These are phyloP conservation scores for Penstemon barbatus DNA, from an alignment of 257 asterid species.

Conservation along the genomic window DNA sequence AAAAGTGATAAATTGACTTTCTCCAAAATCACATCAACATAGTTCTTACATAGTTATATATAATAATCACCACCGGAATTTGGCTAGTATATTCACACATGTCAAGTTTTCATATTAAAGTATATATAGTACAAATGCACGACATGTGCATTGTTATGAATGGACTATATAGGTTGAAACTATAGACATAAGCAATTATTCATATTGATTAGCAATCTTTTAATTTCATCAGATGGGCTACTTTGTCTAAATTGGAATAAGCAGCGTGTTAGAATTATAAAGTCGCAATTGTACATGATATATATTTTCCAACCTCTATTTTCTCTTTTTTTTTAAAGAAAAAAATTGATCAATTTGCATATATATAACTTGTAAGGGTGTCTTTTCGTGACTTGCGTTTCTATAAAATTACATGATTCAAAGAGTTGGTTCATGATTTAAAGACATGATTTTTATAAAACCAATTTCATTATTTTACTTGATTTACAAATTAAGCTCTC, in stretches of 20 bases:
- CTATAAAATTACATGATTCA: not conserved
- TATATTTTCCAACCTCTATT: not conserved
- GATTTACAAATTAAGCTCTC: too few relatives aligned
- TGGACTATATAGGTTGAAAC: not conserved
- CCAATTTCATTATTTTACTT: not conserved
- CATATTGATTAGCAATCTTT: not conserved
- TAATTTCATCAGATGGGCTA: not conserved
- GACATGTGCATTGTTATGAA: not conserved
- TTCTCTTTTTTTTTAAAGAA: too few relatives aligned
- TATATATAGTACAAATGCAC: not conserved
- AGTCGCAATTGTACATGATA: not conserved
- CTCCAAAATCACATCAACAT: too few relatives aligned
- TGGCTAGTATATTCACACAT: not conserved
- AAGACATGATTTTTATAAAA: not conserved
- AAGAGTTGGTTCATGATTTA: not conserved
- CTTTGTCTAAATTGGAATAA: constrained; percentile 8
- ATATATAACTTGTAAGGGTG: constrained; percentile 5
- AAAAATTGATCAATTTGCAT: too few relatives aligned
- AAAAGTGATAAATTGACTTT: too few relatives aligned
- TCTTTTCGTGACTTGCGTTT: not conserved
- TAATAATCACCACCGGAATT: not conserved
- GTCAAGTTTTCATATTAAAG: not conserved
- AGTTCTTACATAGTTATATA: too few relatives aligned
- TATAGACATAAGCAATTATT: constrained; percentile 4
- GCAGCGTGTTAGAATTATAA: not conserved